phyloP scores from a whole-genome alignment of 2,329 filamentous ascomycete species.

The Plenodomus biglobosus region DNA sequence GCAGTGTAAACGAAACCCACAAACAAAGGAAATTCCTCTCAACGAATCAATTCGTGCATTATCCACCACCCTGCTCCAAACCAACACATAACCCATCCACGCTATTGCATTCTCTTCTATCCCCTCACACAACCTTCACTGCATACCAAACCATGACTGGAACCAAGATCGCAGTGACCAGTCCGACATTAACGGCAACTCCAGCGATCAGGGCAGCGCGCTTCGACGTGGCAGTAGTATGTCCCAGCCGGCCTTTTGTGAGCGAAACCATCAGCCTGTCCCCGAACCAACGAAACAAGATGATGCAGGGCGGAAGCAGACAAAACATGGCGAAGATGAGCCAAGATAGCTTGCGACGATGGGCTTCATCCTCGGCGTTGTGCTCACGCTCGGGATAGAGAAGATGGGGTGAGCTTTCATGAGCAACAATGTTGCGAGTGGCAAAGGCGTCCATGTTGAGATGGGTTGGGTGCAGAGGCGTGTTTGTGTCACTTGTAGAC shows the following conservation, averaged over 20 bases:
- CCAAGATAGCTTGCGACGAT: conserved; percentile 36
- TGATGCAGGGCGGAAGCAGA: conserved; percentile 39
- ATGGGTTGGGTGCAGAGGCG: conserved; percentile 25
- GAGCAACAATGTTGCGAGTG: conserved; percentile 13
- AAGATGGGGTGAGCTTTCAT: conserved; percentile 34
- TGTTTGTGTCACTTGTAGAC: conserved; percentile 35
- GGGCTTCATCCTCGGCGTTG: conserved; percentile 27
- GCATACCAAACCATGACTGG: conserved; percentile 29
- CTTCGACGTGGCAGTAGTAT: conserved; percentile 37
- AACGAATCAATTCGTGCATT: too few relatives aligned
- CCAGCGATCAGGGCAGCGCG: conserved; percentile 33
- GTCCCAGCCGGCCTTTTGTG: conserved; percentile 35
- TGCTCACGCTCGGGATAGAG: conserved; percentile 31
- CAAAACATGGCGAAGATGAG: conserved; percentile 37
- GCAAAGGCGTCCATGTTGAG: conserved; percentile 18
- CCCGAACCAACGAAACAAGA: conserved; percentile 40
- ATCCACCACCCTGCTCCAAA: too few relatives aligned
- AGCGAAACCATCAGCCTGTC: conserved; percentile 35
- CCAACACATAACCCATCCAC: background rate
- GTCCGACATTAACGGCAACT: conserved; percentile 30
- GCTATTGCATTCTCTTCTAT: background rate
- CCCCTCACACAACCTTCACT: conserved; percentile 16
- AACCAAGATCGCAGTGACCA: conserved; percentile 26
- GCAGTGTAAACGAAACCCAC: background rate
- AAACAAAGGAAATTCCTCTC: background rate